A percentile compares a stretch with the other conserved stretches of the same genome.
These are phyloP conservation scores for Pestalotiopsis sp. DNA, from an alignment of 2,329 filamentous ascomycete species.

Conservation along the genomic window DNA sequence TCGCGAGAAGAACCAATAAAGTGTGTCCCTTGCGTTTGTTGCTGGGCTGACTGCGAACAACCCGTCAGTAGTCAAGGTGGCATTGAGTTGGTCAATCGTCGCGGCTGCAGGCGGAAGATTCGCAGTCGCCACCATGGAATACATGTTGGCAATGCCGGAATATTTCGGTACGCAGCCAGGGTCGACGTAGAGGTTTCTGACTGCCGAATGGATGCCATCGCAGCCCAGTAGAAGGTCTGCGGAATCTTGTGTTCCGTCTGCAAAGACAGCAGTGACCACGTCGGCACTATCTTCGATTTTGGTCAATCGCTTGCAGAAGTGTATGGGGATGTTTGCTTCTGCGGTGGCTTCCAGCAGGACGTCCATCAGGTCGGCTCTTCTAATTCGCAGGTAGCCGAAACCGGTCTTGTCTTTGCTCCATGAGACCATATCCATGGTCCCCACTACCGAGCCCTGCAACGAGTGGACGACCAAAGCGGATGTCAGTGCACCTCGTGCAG, in stretches of 20 bases:
- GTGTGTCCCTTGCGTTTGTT: not conserved
- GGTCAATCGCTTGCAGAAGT: not conserved
- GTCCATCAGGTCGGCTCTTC: constrained; percentile 1
- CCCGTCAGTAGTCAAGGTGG: not conserved
- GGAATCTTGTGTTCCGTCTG: not conserved
- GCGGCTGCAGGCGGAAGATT: not conserved
- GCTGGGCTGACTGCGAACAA: not conserved
- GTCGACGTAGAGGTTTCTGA: not conserved
- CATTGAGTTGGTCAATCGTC: not conserved
- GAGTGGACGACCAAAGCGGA: not conserved
- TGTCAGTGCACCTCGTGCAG: not conserved
- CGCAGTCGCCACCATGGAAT: not conserved
- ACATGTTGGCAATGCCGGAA: not conserved
- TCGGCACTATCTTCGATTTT: not conserved
- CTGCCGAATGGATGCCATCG: not conserved
- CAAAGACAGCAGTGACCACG: not conserved
- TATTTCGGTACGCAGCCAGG: not conserved
- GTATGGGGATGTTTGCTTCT: not conserved
- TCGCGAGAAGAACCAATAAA: not conserved
- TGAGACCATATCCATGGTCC: not conserved
- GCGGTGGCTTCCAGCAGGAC: not conserved
- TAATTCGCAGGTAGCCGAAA: not conserved
- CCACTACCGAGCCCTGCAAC: not conserved
- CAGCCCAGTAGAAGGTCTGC: not conserved
- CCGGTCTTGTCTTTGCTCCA: constrained; percentile 1